phyloP scores from a whole-genome alignment of 2,329 filamentous ascomycete genomes.

The Pseudogymnoascus sp. region DNA sequence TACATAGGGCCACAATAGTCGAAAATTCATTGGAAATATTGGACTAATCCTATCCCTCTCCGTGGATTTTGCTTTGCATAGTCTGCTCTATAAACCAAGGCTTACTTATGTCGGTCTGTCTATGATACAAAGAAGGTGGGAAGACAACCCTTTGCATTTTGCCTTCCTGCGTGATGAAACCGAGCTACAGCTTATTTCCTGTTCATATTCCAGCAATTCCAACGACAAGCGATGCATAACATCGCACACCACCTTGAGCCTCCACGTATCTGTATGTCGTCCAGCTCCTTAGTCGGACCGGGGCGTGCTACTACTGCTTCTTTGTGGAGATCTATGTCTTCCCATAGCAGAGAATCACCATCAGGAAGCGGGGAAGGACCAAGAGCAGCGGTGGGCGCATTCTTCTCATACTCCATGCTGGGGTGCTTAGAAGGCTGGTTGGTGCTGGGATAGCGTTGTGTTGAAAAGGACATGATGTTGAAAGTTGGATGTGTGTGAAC shows the following conservation, averaged over 20 bases:
- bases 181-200: neutral
- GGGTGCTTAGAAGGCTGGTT: neutral
- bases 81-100: neutral
- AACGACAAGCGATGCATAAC: neutral
- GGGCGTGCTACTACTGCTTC: neutral
- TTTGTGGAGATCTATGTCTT: neutral
- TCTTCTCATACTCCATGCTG: neutral
- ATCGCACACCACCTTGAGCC: neutral
- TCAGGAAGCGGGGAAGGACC: neutral
- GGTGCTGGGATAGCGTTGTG: neutral
- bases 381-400: neutral
- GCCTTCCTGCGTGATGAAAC: neutral
- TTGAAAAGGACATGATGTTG: neutral
- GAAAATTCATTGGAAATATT: neutral
- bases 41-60: neutral
- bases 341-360: neutral
- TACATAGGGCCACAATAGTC: constrained; percentile 16
- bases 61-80: neutral
- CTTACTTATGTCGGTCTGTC: neutral
- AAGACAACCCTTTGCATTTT: neutral
- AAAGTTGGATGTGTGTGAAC: neutral
- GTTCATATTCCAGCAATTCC: neutral
- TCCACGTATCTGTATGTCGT: neutral
- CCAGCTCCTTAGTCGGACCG: neutral
- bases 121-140: neutral